Conservation (phyloP, 768 basidiomycete genomes). For the Mycena rebaudengoi region DNA sequence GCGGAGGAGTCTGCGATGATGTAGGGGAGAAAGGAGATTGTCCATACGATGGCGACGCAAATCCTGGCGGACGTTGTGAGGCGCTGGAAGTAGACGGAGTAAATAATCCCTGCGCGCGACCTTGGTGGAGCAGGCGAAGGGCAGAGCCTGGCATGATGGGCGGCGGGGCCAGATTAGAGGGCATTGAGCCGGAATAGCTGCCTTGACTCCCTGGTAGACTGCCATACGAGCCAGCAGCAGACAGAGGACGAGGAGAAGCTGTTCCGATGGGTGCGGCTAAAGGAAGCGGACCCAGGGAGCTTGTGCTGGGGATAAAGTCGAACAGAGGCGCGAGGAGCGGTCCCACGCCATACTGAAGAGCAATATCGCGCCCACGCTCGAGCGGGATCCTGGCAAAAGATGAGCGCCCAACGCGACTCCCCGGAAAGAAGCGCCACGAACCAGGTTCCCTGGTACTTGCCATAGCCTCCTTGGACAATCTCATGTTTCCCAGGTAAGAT, state of each 20-base stretch:
- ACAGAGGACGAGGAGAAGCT: slow-evolving; percentile 69
- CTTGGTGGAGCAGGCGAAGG: slow-evolving; percentile 84
- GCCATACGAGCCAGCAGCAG: slow-evolving; percentile 74
- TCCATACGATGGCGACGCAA: slow-evolving; percentile 62
- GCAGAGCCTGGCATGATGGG: slow-evolving; percentile 91
- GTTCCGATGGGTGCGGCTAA: slow-evolving; percentile 55
- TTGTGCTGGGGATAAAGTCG: slow-evolving; percentile 86
- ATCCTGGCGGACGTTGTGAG: slow-evolving; percentile 54
- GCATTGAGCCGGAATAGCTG: slow-evolving; percentile 53
- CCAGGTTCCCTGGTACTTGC: slow-evolving; percentile 99
- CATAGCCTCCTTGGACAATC: slow-evolving; percentile 98
- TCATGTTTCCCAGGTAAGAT: slow-evolving; percentile 95
- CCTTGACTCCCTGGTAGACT: slow-evolving; percentile 53
- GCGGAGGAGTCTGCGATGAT: slow-evolving; percentile 64
- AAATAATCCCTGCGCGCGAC: slow-evolving; percentile 85
- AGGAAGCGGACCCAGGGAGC: slow-evolving; percentile 75
- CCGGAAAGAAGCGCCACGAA: slow-evolving; percentile 47
- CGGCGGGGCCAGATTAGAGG: slow-evolving; percentile 74
- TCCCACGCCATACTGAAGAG: slow-evolving; percentile 90
- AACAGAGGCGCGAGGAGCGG: slow-evolving; percentile 89
- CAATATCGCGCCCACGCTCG: slow-evolving; percentile 92
- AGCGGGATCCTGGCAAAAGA: slow-evolving; percentile 84
- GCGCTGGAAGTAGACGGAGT: slow-evolving; percentile 81
- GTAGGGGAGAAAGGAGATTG: slow-evolving; percentile 56
- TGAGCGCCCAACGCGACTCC: slow-evolving; percentile 2